Evolutionary conservation across 495 filamentous ascomycete species (phyloP).

Genomic region (Parachaetomium inaequale): DNA sequence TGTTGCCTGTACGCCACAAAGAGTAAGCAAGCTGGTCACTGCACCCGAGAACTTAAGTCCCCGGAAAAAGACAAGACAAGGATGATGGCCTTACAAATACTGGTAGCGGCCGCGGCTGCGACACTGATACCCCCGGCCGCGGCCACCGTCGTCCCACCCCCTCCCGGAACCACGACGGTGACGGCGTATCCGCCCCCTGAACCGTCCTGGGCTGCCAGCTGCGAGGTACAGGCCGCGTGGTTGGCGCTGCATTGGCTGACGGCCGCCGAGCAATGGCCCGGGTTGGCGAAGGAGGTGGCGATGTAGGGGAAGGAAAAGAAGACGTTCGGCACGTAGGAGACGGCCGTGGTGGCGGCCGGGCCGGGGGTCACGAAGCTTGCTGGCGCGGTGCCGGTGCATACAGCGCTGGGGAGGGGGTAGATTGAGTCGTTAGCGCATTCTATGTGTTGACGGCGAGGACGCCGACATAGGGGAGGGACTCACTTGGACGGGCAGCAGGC

Average conservation of each 20-base stretch:
- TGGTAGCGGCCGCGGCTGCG: constrained; percentile 50
- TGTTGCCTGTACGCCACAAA: constrained; percentile 24
- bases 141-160: constrained; percentile 50
- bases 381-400: constrained; percentile 46
- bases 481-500: constrained; percentile 47
- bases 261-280: constrained; percentile 61
- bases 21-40: background rate
- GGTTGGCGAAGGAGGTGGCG: constrained; percentile 61
- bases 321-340: constrained; percentile 47
- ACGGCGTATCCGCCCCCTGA: constrained; percentile 55
- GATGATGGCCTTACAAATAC: constrained; percentile 50
- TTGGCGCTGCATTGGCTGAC: constrained; percentile 62
- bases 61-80: background rate
- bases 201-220: constrained; percentile 50
- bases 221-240: constrained; percentile 59
- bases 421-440: background rate
- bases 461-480: constrained; percentile 19
- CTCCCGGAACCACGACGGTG: constrained; percentile 58
- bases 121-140: constrained; percentile 33
- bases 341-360: constrained; percentile 39
- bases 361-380: constrained; percentile 45
- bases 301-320: constrained; percentile 66
- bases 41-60: background rate
- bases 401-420: constrained; percentile 30
- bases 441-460: background rate